phyloP scores from a whole-genome alignment of 2,329 filamentous ascomycete species.

The Aspergillus awamori region DNA sequence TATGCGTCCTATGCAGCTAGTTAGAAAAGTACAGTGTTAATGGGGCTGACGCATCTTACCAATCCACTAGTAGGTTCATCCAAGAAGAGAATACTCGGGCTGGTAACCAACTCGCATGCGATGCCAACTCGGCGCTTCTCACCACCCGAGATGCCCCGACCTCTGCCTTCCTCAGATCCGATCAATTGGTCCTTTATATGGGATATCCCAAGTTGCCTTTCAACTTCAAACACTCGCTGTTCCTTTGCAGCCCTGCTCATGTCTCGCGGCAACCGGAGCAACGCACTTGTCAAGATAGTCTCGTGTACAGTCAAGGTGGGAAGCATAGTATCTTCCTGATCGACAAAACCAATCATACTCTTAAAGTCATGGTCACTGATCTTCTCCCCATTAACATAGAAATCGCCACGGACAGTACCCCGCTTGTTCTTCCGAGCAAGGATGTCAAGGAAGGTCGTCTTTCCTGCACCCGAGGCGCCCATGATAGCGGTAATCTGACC shows the following conservation, averaged over 20 bases:
- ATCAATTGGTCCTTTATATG: slow-evolving; percentile 94
- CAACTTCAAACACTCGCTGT: slow-evolving; percentile 87
- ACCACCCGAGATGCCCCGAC: slow-evolving; percentile 92
- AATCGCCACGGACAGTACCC: slow-evolving; percentile 74
- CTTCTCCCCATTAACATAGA: slow-evolving; percentile 92
- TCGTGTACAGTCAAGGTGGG: slow-evolving; percentile 96
- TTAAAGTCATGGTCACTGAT: slow-evolving; percentile 83
- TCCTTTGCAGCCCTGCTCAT: slow-evolving; percentile 90
- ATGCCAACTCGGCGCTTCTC: slow-evolving; percentile 97
- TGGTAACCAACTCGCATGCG: slow-evolving; percentile 95
- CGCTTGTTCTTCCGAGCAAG: slow-evolving; percentile 96
- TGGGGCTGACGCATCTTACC: slow-evolving; percentile 26
- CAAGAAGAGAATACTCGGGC: slow-evolving; percentile 93
- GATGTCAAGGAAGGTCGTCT: slow-evolving; percentile 96
- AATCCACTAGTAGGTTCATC: slow-evolving; percentile 96
- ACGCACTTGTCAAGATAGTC: slow-evolving; percentile 90
- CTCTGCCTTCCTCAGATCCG: slow-evolving; percentile 91
- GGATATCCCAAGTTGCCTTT: slow-evolving; percentile 91
- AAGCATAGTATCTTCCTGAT: slow-evolving; percentile 97
- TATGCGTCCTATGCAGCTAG: slow-evolving; percentile 68
- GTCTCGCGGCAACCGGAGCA: slow-evolving; percentile 86
- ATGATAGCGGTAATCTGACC: slow-evolving; percentile 98
- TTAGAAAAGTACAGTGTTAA: slow-evolving; percentile 9
- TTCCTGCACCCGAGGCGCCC: slow-evolving; percentile 95
- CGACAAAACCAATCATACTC: slow-evolving; percentile 92